phyloP scores from a whole-genome alignment of 495 filamentous ascomycete genomes.

The Penicillium odoratum region DNA sequence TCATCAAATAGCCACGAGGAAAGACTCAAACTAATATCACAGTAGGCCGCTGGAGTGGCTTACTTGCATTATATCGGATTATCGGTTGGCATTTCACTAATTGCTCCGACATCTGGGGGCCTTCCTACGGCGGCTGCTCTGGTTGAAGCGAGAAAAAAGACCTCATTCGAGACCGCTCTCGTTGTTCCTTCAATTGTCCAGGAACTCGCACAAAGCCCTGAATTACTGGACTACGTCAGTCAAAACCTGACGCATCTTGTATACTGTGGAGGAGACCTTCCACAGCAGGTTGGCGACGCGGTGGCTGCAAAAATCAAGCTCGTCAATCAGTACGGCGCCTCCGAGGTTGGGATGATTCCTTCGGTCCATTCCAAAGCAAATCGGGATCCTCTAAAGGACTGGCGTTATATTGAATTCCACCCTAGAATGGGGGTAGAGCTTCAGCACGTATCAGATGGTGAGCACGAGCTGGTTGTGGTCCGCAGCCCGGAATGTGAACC shows the following conservation, averaged over 20 bases:
- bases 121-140: constrained; percentile 34
- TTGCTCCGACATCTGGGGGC: constrained; percentile 29
- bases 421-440: constrained; percentile 44
- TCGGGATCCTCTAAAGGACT: constrained; percentile 34
- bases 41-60: constrained; percentile 33
- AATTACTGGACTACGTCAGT: constrained; percentile 37
- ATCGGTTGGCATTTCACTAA: constrained; percentile 28
- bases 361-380: constrained; percentile 14
- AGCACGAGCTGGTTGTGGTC: constrained; percentile 50
- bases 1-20: background rate
- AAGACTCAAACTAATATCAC: background rate
- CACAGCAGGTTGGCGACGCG: constrained; percentile 31
- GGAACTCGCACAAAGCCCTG: constrained; percentile 31
- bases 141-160: constrained; percentile 31
- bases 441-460: constrained; percentile 32
- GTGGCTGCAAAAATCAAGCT: constrained; percentile 31
- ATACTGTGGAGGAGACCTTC: constrained; percentile 37
- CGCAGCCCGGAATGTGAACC: constrained; percentile 38
- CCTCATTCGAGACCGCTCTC: constrained; percentile 30
- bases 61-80: constrained; percentile 24
- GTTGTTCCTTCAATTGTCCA: constrained; percentile 35
- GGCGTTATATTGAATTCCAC: constrained; percentile 54
- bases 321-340: constrained; percentile 25
- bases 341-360: constrained; percentile 36
- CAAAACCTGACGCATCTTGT: constrained; percentile 25